Evolutionary conservation across 768 basidiomycete genomes (phyloP).

Genomic region (Leucocoprinus leucothites): DNA sequence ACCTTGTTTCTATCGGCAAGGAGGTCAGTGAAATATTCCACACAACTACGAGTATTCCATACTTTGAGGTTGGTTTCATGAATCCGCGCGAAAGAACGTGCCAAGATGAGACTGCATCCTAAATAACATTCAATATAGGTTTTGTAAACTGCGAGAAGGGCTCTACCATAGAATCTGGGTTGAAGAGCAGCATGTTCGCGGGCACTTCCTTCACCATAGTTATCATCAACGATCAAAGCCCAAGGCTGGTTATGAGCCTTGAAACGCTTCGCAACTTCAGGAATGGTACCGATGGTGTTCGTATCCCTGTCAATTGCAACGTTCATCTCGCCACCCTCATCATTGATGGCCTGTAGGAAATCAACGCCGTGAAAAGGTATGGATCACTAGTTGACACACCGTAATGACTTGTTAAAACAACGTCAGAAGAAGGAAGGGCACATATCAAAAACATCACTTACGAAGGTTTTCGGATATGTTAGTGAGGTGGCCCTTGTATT

Average conservation of each 20-base stretch:
- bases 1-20: constrained; percentile 82
- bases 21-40: constrained; percentile 10
- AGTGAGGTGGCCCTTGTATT: constrained; percentile 95
- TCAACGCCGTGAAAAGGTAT: not conserved
- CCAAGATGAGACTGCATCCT: constrained; percentile 87
- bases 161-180: constrained; percentile 85
- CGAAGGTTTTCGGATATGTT: constrained; percentile 96
- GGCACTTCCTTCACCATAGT: constrained; percentile 97
- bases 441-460: constrained; percentile 35
- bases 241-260: constrained; percentile 83
- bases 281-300: constrained; percentile 73
- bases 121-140: not conserved
- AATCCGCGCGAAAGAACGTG: constrained; percentile 94
- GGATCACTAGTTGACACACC: constrained; percentile 32
- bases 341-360: constrained; percentile 75
- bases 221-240: constrained; percentile 93
- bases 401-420: constrained; percentile 72
- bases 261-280: constrained; percentile 85
- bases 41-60: constrained; percentile 13
- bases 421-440: not conserved
- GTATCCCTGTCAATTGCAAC: constrained; percentile 79
- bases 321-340: constrained; percentile 93
- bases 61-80: constrained; percentile 98
- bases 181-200: constrained; percentile 97
- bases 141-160: not conserved